phyloP scores from a whole-genome alignment of 371 early-diverging fungal genomes.

The Umbelopsis sp. region DNA sequence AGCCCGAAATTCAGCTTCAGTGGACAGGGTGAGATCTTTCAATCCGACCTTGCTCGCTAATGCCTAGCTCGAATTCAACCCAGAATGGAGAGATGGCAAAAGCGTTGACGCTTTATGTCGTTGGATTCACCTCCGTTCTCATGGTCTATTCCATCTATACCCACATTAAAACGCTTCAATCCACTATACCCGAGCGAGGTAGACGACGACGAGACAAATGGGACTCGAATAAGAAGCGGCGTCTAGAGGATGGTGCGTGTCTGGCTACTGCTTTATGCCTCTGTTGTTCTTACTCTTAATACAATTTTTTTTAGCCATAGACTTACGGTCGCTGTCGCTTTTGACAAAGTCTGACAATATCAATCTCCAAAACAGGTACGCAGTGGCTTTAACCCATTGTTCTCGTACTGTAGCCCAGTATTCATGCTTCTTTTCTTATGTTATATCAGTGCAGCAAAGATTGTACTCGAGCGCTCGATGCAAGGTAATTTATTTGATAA shows the following conservation, averaged over 20 bases:
- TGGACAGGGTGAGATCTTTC: neutral
- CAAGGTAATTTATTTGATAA: constrained; percentile 41
- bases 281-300: neutral
- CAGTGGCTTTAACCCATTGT: neutral
- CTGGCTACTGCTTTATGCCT: too few species aligned
- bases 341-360: constrained; percentile 66
- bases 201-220: constrained; percentile 24
- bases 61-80: neutral
- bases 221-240: constrained; percentile 37
- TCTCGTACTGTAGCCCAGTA: neutral
- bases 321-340: constrained; percentile 59
- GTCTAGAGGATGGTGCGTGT: constrained; percentile 57
- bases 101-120: constrained; percentile 4
- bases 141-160: constrained; percentile 66
- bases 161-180: constrained; percentile 53
- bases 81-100: constrained; percentile 3
- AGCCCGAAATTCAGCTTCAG: too few species aligned
- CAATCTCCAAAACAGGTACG: constrained; percentile 71
- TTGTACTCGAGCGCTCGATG: constrained; percentile 71
- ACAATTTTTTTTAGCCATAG: constrained; percentile 43
- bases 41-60: neutral
- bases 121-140: constrained; percentile 39
- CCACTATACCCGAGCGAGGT: constrained; percentile 24
- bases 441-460: constrained; percentile 58
- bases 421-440: neutral